Evolutionary conservation across 768 basidiomycete genomes (phyloP).

Genomic region (Phanerochaete carnosa): DNA sequence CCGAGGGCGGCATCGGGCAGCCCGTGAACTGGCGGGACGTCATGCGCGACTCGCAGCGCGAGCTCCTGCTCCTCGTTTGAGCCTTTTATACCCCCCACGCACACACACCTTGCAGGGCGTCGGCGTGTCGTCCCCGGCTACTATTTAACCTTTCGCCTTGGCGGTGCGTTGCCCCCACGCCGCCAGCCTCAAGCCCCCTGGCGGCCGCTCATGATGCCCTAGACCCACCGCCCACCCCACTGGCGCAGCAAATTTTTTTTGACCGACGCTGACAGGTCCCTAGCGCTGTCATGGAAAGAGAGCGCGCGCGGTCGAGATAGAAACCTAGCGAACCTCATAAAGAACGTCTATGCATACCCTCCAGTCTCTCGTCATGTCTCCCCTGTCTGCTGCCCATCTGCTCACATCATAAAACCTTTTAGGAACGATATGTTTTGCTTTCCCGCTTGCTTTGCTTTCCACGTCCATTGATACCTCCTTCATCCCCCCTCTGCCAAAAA

Average conservation of each 20-base stretch:
- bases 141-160: not conserved
- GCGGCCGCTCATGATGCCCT: too few species aligned
- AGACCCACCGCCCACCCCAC: too few species aligned
- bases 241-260: too few species aligned
- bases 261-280: too few species aligned
- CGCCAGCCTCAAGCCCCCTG: not conserved
- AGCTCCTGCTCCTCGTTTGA: constrained; percentile 60
- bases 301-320: too few species aligned
- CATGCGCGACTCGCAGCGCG: constrained; percentile 38
- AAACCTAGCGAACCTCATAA: not conserved
- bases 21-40: constrained; percentile 62
- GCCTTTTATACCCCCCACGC: not conserved
- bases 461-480: not conserved
- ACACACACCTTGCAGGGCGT: not conserved
- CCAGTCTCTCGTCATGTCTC: constrained; percentile 1
- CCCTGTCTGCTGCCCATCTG: not conserved
- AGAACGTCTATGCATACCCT: not conserved
- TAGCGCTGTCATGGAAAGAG: too few species aligned
- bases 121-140: not conserved
- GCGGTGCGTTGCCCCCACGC: not conserved
- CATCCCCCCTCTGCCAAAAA: not conserved
- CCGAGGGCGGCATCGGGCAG: constrained; percentile 20
- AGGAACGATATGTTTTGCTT: not conserved
- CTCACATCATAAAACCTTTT: not conserved
- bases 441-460: not conserved